Evolutionary conservation across 2,329 filamentous ascomycete genomes (phyloP), one percentile per base, ranked within the genome.

Genomic region (Sarocladiaceae sp.): DNA sequence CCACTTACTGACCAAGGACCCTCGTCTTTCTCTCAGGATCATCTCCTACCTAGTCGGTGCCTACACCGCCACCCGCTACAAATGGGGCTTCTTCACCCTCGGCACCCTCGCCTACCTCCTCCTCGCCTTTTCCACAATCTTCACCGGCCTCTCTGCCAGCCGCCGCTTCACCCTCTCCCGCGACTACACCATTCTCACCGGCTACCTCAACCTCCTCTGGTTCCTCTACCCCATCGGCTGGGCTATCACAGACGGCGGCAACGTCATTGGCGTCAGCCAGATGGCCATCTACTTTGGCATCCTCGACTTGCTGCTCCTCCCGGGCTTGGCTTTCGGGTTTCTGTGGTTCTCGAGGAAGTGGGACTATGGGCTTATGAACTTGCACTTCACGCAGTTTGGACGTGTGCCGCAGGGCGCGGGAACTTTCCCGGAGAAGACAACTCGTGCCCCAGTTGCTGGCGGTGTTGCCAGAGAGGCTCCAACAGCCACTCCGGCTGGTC

Each of bases 211-310:
- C 58, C 55, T 74, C 4, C 56, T 75, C 29, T 76, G 73, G 73
- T 93, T 76, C 32, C 57, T 74, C 19, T 79, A 78, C 57, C 72
- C 74, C 6, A 67, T 79, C 40, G 73, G 71, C 19, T 79, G 63
- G 48, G 73, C 66, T 43, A 54, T 77, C 20, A 64, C 61, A 3
- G 74, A 78, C 51, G 74, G 72, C 43, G 70, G 71, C 44, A 74
- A 76, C 60, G 52, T 52, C 44, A 70, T 77, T 45, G 63, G 66
- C 26, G 66, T 71, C 31, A 72, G 69, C 1, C 54, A 61, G 7
- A 58, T 59, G 37, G 65, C 68, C 51, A 66, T 77, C 60, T 77
- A 71, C 59, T 78, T 73, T 48, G 74, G 75, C 35, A 60, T 78
- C 33, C 64, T 79, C 20, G 75, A 79, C 49, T 27, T 60, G 11